These are phyloP conservation scores for Dioscorea alata DNA, from an alignment of 106 monocot species.

Conservation along the genomic window DNA sequence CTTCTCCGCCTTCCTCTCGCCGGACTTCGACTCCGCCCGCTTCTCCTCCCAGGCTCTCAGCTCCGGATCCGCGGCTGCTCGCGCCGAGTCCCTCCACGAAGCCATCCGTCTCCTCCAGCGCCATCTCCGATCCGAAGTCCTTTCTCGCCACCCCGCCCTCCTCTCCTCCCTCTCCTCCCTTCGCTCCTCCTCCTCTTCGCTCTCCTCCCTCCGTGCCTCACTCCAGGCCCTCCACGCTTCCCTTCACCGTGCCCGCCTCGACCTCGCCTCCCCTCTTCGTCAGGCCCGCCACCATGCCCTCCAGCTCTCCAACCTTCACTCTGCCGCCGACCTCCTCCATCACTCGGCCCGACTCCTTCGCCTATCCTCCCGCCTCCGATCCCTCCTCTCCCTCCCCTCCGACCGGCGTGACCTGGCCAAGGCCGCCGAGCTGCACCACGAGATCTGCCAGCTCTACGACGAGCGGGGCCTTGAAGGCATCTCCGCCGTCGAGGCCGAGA, in stretches of 20 bases:
- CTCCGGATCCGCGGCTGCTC: conserved; percentile 72
- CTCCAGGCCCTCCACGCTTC: conserved; percentile 44
- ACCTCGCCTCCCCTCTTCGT: conserved; percentile 58
- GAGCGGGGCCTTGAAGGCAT: conserved; percentile 68
- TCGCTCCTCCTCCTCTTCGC: conserved; percentile 38
- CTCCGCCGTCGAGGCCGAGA: conserved; percentile 78
- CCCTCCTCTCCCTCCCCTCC: conserved; percentile 16
- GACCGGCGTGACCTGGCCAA: conserved; percentile 63
- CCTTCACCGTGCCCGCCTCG: conserved; percentile 40
- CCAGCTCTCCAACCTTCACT: conserved; percentile 70
- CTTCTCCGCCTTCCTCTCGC: conserved; percentile 89
- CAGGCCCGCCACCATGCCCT: conserved; percentile 40
- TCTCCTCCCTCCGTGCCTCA: conserved; percentile 51
- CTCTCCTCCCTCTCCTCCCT: conserved; percentile 72
- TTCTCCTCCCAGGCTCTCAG: conserved; percentile 86
- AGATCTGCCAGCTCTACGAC: conserved; percentile 63
- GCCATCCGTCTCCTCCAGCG: conserved; percentile 56
- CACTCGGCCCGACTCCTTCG: conserved; percentile 48
- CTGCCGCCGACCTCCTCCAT: conserved; percentile 67
- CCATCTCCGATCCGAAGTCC: conserved; percentile 78
- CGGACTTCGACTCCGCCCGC: conserved; percentile 61
- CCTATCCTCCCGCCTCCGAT: conserved; percentile 43
- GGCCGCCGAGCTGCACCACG: conserved; percentile 85
- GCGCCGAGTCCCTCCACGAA: conserved; percentile 78
- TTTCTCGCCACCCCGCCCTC: conserved; percentile 58